Percentiles rank a stretch among this genome's conserved stretches.
Evolutionary conservation across 108 stramenopile genomes (phyloP).

Genomic region (Cylindrotheca closterium): DNA sequence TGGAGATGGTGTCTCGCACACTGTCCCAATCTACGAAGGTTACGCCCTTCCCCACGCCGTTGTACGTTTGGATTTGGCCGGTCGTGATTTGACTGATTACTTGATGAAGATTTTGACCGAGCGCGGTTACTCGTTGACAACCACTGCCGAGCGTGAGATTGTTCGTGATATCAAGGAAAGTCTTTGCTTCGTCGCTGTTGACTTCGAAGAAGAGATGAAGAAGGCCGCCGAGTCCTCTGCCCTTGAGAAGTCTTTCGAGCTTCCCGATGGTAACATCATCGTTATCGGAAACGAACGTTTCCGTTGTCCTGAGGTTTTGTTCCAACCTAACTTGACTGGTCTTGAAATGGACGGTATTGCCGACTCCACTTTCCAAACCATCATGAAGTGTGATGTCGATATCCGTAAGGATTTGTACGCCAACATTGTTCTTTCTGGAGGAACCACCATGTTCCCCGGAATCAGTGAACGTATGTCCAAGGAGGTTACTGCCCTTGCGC

Average conservation of each 20-base stretch:
- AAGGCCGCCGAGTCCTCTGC: conserved; percentile 91
- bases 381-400: conserved; percentile 99
- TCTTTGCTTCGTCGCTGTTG: conserved; percentile 89
- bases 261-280: conserved; percentile 94
- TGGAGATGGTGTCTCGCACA: conserved; percentile 94
- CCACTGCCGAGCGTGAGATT: conserved; percentile 94
- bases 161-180: conserved; percentile 94
- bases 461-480: conserved; percentile 99
- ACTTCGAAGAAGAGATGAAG: conserved; percentile 94
- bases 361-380: conserved; percentile 98
- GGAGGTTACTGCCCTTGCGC: conserved; percentile 96
- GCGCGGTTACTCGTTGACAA: conserved; percentile 92
- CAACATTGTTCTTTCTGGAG: conserved; percentile 93
- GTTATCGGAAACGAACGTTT: conserved; percentile 93
- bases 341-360: conserved; percentile 97
- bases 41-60: conserved; percentile 97
- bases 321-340: conserved; percentile 96
- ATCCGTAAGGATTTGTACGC: conserved; percentile 97
- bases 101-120: conserved; percentile 94
- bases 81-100: conserved; percentile 94
- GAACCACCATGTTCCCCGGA: conserved; percentile 99
- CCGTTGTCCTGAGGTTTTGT: conserved; percentile 93
- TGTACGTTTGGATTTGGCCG: conserved; percentile 91
- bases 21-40: conserved; percentile 96
- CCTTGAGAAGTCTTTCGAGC: conserved; percentile 91